Evolutionary conservation across 495 filamentous ascomycete species (phyloP), one percentile per base, ranked within the genome.

Genomic region (Apiosordaria backusii): DNA sequence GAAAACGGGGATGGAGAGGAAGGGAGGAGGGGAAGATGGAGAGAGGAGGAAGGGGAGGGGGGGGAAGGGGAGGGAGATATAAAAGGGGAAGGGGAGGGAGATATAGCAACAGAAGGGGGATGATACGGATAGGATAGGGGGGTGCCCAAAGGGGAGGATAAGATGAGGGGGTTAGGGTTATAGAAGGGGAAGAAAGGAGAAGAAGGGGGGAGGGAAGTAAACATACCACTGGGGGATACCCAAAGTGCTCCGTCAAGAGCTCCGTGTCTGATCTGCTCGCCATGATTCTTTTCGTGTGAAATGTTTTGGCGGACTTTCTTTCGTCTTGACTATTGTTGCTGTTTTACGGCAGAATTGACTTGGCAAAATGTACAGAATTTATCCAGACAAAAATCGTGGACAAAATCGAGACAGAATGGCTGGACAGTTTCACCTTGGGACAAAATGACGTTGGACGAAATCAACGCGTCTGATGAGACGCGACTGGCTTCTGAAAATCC

Each of bases 211-310:
- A 52, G 22, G 16, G 13, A 18, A 19, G 18, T 9, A 22, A 7
- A 82, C 88, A 77, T 75, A 97, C 94, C 67, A 97, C 82, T 25
- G 95, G 95, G 2, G 95, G 94, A 72, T 97, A 97, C 67, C 91
- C 90, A 71, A 99, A 89, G 74, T 98, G 95, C 84, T 99, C 95
- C 7, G 96, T 97, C 70, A 99, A 85, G 69, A 99, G 83, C 64
- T 92, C 88, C 26, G 84, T 91, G 63, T 87, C 84, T 67, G 83
- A 78, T 61, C 75, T 63, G 18, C 76, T 73, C 59, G 78, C 79
- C 83, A 88, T 87, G 61, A n/a, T n/a, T n/a, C n/a, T n/a, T n/a
- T n/a, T n/a, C n/a, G n/a, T n/a, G n/a, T n/a, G n/a, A n/a, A n/a
- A n/a, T n/a, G n/a, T 64, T 77, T 65, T n/a, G 5, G 6, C 6